phyloP scores from a whole-genome alignment of 106 monocot species.

The Platanthera zijinensis region DNA sequence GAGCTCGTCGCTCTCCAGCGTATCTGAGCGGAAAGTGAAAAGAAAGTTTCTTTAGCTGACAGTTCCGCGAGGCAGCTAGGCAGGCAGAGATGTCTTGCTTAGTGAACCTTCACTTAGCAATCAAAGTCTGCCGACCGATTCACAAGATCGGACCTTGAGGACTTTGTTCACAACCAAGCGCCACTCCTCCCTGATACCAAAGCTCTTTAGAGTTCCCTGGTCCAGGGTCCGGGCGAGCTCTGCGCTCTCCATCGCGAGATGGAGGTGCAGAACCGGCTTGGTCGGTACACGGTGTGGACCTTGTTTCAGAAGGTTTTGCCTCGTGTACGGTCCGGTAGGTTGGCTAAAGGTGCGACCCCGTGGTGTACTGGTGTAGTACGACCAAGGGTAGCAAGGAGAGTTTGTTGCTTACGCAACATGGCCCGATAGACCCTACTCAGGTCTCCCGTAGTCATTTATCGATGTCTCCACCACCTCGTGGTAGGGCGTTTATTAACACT shows the following conservation, averaged over 20 bases:
- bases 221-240: conserved; percentile 1
- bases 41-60: too few relatives aligned
- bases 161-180: conserved; percentile 1
- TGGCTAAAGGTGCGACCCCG: conserved; percentile 4
- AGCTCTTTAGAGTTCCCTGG: conserved; percentile 2
- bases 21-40: too few relatives aligned
- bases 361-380: conserved; percentile 5
- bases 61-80: too few relatives aligned
- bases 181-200: neutral
- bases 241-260: conserved; percentile 4
- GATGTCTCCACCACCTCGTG: conserved; percentile 5
- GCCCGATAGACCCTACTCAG: neutral
- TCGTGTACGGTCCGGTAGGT: neutral
- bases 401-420: conserved; percentile 1
- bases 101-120: conserved; percentile 3
- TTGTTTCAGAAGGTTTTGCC: conserved; percentile 2
- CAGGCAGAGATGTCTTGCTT: conserved; percentile 3
- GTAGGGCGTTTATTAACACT: neutral
- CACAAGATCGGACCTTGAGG: conserved; percentile 3
- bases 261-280: neutral
- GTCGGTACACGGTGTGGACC: conserved; percentile 4
- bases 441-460: conserved; percentile 4
- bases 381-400: neutral
- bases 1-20: too few relatives aligned
- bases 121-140: conserved; percentile 1